A percentile compares a stretch with the other conserved stretches of the same genome.
These are phyloP conservation scores for Metarhizium anisopliae DNA, from an alignment of 2,329 filamentous ascomycete genomes.

Conservation along the genomic window DNA sequence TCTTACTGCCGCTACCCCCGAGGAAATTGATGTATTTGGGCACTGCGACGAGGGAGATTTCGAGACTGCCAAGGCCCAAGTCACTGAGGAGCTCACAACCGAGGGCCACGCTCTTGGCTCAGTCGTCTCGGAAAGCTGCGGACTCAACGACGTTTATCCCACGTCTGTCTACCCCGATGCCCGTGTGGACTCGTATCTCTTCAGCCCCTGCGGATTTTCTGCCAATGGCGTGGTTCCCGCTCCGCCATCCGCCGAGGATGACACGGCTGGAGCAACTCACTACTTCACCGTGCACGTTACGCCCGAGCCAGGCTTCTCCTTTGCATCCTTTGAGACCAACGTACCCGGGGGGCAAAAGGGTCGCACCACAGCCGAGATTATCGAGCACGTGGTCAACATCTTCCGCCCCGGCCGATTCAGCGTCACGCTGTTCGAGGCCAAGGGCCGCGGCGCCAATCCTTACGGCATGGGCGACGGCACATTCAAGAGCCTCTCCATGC, in stretches of 20 bases:
- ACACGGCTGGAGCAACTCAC: slow-evolving; percentile 49
- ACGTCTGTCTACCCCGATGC: slow-evolving; percentile 82
- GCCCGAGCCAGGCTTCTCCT: slow-evolving; percentile 92
- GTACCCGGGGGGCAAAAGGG: slow-evolving; percentile 84
- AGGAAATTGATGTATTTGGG: slow-evolving; percentile 75
- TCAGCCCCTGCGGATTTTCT: slow-evolving; percentile 93
- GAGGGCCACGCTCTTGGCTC: slow-evolving; percentile 92
- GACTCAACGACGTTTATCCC: slow-evolving; percentile 82
- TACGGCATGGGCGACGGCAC: slow-evolving; percentile 33
- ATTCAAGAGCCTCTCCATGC: slow-evolving; percentile 25
- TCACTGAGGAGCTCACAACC: slow-evolving; percentile 69
- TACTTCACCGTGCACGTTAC: slow-evolving; percentile 99
- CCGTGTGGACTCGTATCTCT: slow-evolving; percentile 90
- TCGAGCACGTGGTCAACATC: slow-evolving; percentile 89
- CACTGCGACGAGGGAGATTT: slow-evolving; percentile 45
- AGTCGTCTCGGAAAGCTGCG: slow-evolving; percentile 83
- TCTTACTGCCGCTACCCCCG: slow-evolving; percentile 37
- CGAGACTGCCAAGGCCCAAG: slow-evolving; percentile 46
- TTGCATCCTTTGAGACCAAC: slow-evolving; percentile 97
- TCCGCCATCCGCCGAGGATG: slow-evolving; percentile 35
- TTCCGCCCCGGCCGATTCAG: slow-evolving; percentile 98
- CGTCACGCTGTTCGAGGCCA: slow-evolving; percentile 92
- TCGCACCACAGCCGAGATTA: slow-evolving; percentile 79
- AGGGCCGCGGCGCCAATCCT: slow-evolving; percentile 41
- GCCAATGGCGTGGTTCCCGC: slow-evolving; percentile 92